phyloP scores from a whole-genome alignment of 2,329 filamentous ascomycete genomes.

The Gaeumannomyces tritici region DNA sequence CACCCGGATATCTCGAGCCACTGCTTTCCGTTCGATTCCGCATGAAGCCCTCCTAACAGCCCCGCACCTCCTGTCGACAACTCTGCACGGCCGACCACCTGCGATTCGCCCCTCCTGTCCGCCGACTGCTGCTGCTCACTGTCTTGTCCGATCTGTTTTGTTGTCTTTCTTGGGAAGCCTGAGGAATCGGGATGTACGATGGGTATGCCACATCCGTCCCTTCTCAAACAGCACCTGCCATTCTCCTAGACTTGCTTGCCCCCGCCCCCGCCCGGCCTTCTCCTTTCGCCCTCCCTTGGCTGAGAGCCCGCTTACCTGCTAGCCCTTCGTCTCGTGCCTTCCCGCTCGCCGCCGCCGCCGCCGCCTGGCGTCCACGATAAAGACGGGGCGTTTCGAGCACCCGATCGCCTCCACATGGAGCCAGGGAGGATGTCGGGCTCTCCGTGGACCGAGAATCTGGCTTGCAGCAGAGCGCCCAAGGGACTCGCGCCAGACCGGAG shows the following conservation, averaged over 20 bases:
- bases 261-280: not conserved
- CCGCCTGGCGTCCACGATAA: not conserved
- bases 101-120: not conserved
- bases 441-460: not conserved
- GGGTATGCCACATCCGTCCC: not conserved
- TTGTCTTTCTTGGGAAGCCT: not conserved
- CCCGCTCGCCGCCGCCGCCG: not conserved
- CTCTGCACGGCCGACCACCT: not conserved
- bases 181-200: not conserved
- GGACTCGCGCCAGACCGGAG: not conserved
- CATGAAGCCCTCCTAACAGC: not conserved
- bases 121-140: not conserved
- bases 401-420: not conserved
- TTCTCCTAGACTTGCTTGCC: not conserved
- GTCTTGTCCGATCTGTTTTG: not conserved
- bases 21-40: not conserved
- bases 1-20: not conserved
- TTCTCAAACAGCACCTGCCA: not conserved
- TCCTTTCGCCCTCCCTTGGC: not conserved
- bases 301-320: not conserved
- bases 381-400: not conserved
- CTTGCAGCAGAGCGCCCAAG: not conserved
- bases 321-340: not conserved
- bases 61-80: not conserved
- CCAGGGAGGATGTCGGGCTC: not conserved